A percentile compares a stretch with the other conserved stretches of the same genome.
These are phyloP conservation scores for Lactarius indigo DNA, from an alignment of 768 basidiomycete genomes.

Conservation along the genomic window DNA sequence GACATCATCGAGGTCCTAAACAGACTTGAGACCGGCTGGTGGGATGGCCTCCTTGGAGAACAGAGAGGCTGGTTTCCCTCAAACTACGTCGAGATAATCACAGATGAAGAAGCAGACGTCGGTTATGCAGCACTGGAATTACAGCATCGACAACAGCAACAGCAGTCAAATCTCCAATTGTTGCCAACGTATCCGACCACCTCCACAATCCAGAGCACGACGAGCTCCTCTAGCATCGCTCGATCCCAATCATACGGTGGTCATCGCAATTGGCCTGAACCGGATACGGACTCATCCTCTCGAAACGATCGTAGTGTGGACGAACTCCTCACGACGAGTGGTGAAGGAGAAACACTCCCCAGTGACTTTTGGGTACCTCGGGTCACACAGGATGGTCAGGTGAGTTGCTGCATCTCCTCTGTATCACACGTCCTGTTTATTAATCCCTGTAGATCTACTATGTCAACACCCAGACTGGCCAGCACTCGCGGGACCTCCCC, in stretches of 20 bases:
- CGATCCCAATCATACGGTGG: constrained; percentile 36
- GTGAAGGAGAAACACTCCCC: constrained; percentile 36
- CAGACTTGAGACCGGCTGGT: constrained; percentile 92
- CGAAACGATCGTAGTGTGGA: constrained; percentile 37
- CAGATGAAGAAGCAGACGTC: constrained; percentile 76
- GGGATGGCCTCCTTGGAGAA: constrained; percentile 90
- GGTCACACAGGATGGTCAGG: constrained; percentile 79
- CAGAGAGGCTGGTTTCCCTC: constrained; percentile 97
- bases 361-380: constrained; percentile 92
- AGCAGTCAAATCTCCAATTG: constrained; percentile 3
- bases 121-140: constrained; percentile 51
- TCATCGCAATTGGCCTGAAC: constrained; percentile 55
- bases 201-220: constrained; percentile 41
- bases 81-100: constrained; percentile 83
- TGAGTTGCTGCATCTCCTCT: constrained; percentile 35
- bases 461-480: constrained; percentile 84
- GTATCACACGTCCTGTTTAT: constrained; percentile 1
- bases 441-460: constrained; percentile 79
- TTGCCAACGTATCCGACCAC: constrained; percentile 22
- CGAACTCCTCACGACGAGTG: constrained; percentile 30
- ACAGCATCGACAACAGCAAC: constrained; percentile 24
- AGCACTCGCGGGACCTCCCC: constrained; percentile 82
- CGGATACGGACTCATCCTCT: constrained; percentile 35
- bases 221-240: constrained; percentile 26
- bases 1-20: constrained; percentile 94